Conservation (phyloP, 2,329 filamentous ascomycete species). For the Pyricularia sp. region DNA sequence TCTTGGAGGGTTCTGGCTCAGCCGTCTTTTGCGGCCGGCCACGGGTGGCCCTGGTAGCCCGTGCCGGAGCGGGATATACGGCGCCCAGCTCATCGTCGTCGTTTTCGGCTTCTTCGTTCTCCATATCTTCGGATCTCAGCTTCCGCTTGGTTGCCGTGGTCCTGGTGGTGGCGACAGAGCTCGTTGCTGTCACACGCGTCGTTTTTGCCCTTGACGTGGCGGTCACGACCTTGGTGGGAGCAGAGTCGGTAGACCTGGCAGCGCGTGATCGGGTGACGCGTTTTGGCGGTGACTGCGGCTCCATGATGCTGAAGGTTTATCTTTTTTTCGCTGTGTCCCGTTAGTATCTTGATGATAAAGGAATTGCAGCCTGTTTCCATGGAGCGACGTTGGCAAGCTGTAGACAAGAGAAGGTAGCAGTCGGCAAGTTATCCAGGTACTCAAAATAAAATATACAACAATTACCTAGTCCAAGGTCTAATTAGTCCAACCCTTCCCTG, state of each 20-base stretch:
- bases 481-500: background rate
- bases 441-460: background rate
- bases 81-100: constrained; percentile 21
- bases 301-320: background rate
- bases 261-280: constrained; percentile 26
- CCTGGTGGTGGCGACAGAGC: constrained; percentile 14
- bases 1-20: constrained; percentile 25
- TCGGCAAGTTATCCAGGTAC: background rate
- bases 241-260: constrained; percentile 26
- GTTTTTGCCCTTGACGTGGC: constrained; percentile 32
- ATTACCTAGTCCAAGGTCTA: background rate
- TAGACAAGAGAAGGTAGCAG: background rate
- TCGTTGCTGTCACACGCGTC: constrained; percentile 28
- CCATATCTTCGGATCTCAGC: constrained; percentile 41
- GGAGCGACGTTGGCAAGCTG: background rate
- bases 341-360: background rate
- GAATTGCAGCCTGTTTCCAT: background rate
- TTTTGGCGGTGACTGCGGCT: constrained; percentile 13
- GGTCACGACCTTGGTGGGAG: constrained; percentile 34
- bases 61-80: constrained; percentile 18
- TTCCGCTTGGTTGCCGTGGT: constrained; percentile 38
- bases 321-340: background rate
- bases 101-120: constrained; percentile 36
- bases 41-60: constrained; percentile 31
- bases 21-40: constrained; percentile 15